Percentiles rank a stretch among this genome's conserved stretches.
Conservation (phyloP, 306 rosid species). For the Cucumis hystrix region DNA sequence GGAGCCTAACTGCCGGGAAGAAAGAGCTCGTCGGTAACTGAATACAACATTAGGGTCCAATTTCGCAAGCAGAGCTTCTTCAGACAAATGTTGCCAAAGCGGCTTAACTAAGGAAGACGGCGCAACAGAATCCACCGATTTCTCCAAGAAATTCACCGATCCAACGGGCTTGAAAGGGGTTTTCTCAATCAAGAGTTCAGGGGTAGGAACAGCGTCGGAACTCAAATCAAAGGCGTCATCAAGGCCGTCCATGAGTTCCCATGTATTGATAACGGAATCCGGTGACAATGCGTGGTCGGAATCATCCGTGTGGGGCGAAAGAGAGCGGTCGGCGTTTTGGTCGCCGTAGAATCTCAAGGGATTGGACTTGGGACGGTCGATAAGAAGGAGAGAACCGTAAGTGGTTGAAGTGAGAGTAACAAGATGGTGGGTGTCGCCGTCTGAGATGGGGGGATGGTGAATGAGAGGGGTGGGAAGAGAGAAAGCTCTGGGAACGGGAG, state of each 20-base stretch:
- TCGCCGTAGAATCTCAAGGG: slow-evolving; percentile 17
- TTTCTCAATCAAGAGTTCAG: slow-evolving; percentile 15
- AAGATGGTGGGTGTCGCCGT: slow-evolving; percentile 80
- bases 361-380: slow-evolving; percentile 29
- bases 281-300: slow-evolving; percentile 43
- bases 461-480: slow-evolving; percentile 53
- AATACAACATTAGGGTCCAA: slow-evolving; percentile 58
- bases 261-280: slow-evolving; percentile 79
- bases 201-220: slow-evolving; percentile 3
- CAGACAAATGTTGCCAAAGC: slow-evolving; percentile 76
- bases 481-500: slow-evolving; percentile 28
- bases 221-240: slow-evolving; percentile 26
- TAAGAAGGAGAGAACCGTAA: slow-evolving; percentile 57
- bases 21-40: slow-evolving; percentile 60
- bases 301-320: neutral
- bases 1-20: slow-evolving; percentile 39
- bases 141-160: slow-evolving; percentile 17
- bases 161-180: slow-evolving; percentile 22
- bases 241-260: slow-evolving; percentile 75
- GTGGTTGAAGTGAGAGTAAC: slow-evolving; percentile 86
- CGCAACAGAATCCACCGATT: neutral
- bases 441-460: slow-evolving; percentile 63
- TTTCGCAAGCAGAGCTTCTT: slow-evolving; percentile 64
- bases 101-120: slow-evolving; percentile 35
- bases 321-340: neutral